A percentile compares a stretch with the other conserved stretches of the same genome.
These are phyloP conservation scores for Pseudisothecium myosuroides DNA, from an alignment of 225 moss, liverwort and hornwort genomes.

Conservation along the genomic window DNA sequence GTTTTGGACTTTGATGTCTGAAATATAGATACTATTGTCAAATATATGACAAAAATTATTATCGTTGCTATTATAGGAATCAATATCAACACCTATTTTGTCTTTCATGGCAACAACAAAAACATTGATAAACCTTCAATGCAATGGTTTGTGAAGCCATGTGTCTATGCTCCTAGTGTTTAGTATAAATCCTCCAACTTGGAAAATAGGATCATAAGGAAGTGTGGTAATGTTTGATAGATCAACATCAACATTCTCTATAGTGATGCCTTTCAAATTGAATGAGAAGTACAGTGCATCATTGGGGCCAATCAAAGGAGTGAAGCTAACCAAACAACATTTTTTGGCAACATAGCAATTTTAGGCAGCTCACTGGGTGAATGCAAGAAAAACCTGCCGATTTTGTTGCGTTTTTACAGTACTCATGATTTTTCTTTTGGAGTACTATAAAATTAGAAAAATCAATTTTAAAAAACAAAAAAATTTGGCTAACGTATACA, in stretches of 20 bases:
- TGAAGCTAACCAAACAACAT: too few species aligned
- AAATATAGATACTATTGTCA: neutral
- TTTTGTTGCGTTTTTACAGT: too few species aligned
- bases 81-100: neutral
- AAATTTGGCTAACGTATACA: too few species aligned
- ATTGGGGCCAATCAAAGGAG: neutral
- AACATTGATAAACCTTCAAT: neutral
- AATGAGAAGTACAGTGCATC: rapidly evolving
- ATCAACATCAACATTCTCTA: neutral
- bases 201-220: neutral
- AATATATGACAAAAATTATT: neutral
- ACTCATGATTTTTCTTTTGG: too few species aligned
- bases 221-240: neutral
- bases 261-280: neutral
- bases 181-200: neutral
- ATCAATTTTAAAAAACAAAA: too few species aligned
- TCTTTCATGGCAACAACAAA: neutral
- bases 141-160: neutral
- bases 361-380: neutral
- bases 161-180: neutral
- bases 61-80: neutral
- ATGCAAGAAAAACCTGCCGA: too few species aligned
- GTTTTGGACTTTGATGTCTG: neutral
- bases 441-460: too few species aligned
- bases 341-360: too few species aligned